Base-by-base conservation (phyloP, 1,284 basidiomycete species). In the Veloporphyrellus conicus region DNA sequence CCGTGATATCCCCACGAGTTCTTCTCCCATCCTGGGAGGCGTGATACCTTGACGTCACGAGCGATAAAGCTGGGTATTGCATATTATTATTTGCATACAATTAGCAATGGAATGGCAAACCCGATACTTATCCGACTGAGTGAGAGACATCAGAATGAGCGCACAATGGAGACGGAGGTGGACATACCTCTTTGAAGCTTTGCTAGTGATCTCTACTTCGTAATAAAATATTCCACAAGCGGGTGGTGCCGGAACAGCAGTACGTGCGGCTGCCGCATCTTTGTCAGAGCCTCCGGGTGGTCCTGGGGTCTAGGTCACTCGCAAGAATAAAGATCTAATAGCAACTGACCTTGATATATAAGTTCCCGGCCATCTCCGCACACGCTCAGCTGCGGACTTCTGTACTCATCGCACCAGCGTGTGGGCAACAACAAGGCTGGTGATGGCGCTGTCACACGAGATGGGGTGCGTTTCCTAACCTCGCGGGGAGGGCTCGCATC, bases 1-100 rank as follows among this genome's bases (percentile, higher is more conserved):
- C 87, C 90, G 62, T 94, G 90, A 68, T 92, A 97, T 33, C 91
- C 93, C 85, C 89, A 95, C n/a, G 89, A 92, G 46, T 83, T 79
- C 52, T 75, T 72, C 63, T 94, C 92, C 90, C 90, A 94, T 4
- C 93, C 93, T 14, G 93, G 91, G 29, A 94, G 76, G 44, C 91
- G 81, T 22, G 78, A 77, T 43, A 89, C 68, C 59, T 80, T 79
- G 37, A 85, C 82, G 23, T 78, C 70, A 29, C 64, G 69, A 25
- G 70, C 71, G 47, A 75, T 69, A 59, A 81, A 77, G 25, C 78
- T 80, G 45, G 19, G 39, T 33, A 28, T 43, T 34, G 44, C 18
- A 22, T 28, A 45, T 58, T 16, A 60, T 51, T 44, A 38, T 43
- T 20, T 23, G 22, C 28, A 36, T 38, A 39, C 28, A 34, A 31